Conservation (phyloP, 106 monocot genomes). For the Dioscorea alata region DNA sequence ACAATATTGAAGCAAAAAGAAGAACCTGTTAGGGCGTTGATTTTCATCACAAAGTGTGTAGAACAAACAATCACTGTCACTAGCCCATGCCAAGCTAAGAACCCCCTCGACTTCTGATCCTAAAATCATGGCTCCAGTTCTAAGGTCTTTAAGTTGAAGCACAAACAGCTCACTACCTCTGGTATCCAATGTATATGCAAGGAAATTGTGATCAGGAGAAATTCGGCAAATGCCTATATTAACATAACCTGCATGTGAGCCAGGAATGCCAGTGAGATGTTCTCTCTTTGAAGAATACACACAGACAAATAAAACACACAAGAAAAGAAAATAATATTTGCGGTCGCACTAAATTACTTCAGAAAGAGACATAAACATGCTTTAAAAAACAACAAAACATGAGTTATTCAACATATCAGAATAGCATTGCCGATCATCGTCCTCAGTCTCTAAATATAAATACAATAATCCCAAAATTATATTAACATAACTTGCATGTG, state of each 20-base stretch:
- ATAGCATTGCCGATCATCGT: too few species aligned
- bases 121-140: slow-evolving; percentile 35
- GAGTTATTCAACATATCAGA: too few species aligned
- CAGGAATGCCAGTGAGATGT: background rate
- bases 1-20: too few species aligned
- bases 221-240: slow-evolving; percentile 84
- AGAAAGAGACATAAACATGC: too few species aligned
- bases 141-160: slow-evolving; percentile 77
- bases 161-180: slow-evolving; percentile 64
- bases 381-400: too few species aligned
- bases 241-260: slow-evolving; percentile 78
- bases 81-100: slow-evolving; percentile 83
- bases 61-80: slow-evolving; percentile 45
- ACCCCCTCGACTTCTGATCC: slow-evolving; percentile 45
- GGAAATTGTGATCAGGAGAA: slow-evolving; percentile 78
- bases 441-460: too few species aligned
- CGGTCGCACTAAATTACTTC: too few species aligned
- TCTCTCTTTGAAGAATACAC: too few species aligned
- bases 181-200: slow-evolving; percentile 90
- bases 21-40: slow-evolving; percentile 67
- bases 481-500: too few species aligned
- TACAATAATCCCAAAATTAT: too few species aligned
- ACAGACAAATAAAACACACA: too few species aligned
- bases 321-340: too few species aligned
- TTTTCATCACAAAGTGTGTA: slow-evolving; percentile 88